Percentiles rank a stretch among this genome's conserved stretches.
These are phyloP conservation scores for Hirsutella rhossiliensis DNA, from an alignment of 2,329 filamentous ascomycete species.

Conservation along the genomic window DNA sequence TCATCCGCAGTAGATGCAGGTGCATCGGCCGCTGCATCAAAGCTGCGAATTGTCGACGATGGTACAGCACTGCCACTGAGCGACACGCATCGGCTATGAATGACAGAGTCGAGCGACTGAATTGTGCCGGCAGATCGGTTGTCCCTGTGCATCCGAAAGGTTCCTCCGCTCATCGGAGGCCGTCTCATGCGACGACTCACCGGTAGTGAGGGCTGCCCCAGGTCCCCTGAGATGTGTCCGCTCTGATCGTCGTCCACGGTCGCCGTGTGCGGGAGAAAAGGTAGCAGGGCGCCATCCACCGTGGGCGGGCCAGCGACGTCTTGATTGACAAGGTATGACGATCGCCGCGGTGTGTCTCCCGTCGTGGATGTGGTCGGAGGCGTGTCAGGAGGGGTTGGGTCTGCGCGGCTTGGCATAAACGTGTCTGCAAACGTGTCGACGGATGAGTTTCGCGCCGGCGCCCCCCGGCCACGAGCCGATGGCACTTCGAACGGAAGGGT, in stretches of 20 bases:
- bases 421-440: slow-evolving; percentile 41
- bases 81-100: slow-evolving; percentile 45
- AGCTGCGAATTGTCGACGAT: slow-evolving; percentile 42
- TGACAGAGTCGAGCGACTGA: slow-evolving; percentile 36
- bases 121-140: slow-evolving; percentile 36
- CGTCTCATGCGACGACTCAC: slow-evolving; percentile 12
- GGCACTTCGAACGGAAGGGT: slow-evolving; percentile 39
- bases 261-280: slow-evolving; percentile 33
- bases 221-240: slow-evolving; percentile 19
- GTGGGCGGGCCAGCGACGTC: slow-evolving; percentile 25
- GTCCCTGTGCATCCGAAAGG: slow-evolving; percentile 26
- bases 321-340: slow-evolving; percentile 42
- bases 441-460: slow-evolving; percentile 28
- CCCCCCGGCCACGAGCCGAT: slow-evolving; percentile 34
- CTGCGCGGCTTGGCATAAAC: slow-evolving; percentile 33
- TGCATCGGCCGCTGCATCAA: slow-evolving; percentile 48
- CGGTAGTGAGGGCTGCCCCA: slow-evolving; percentile 17
- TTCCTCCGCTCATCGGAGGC: slow-evolving; percentile 15
- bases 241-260: slow-evolving; percentile 20
- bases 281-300: slow-evolving; percentile 29
- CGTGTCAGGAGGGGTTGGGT: slow-evolving; percentile 50
- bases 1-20: slow-evolving; percentile 35
- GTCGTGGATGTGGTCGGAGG: slow-evolving; percentile 34
- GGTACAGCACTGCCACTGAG: slow-evolving; percentile 43
- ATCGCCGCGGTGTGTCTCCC: slow-evolving; percentile 37